Percentiles rank a stretch among this genome's conserved stretches.
These are phyloP conservation scores for Trematosphaeria pertusa DNA, from an alignment of 2,329 filamentous ascomycete genomes.

Conservation along the genomic window DNA sequence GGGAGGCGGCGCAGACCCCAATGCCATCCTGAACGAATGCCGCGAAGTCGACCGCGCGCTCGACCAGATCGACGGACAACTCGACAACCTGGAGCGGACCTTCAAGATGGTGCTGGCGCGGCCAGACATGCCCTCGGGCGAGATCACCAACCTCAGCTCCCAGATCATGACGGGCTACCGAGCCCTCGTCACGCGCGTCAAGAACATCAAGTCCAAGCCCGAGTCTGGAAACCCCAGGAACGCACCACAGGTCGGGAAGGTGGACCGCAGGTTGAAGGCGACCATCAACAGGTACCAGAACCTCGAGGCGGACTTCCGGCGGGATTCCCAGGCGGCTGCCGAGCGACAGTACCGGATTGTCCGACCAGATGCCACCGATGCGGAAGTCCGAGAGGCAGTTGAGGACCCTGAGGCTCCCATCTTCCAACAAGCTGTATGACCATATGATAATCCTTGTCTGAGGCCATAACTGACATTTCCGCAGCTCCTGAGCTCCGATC, in stretches of 20 bases:
- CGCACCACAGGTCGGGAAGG: slow-evolving; percentile 78
- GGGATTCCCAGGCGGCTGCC: slow-evolving; percentile 82
- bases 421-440: slow-evolving; percentile 76
- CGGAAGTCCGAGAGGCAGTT: slow-evolving; percentile 79
- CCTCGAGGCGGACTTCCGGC: slow-evolving; percentile 80
- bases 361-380: slow-evolving; percentile 77
- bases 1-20: slow-evolving; percentile 60
- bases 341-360: slow-evolving; percentile 91
- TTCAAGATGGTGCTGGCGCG: slow-evolving; percentile 77
- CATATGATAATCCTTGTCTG: background rate
- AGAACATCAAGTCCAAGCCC: slow-evolving; percentile 80
- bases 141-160: slow-evolving; percentile 74
- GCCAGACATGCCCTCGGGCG: slow-evolving; percentile 73
- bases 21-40: slow-evolving; percentile 84
- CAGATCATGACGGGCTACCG: slow-evolving; percentile 87
- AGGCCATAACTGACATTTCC: slow-evolving; percentile 18
- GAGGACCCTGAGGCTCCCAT: slow-evolving; percentile 78
- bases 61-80: slow-evolving; percentile 73
- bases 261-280: slow-evolving; percentile 79
- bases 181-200: slow-evolving; percentile 78
- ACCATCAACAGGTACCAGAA: slow-evolving; percentile 84
- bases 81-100: slow-evolving; percentile 73
- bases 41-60: slow-evolving; percentile 80
- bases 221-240: slow-evolving; percentile 78
- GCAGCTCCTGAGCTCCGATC: slow-evolving; percentile 77